Evolutionary conservation across 768 basidiomycete genomes (phyloP).

Genomic region (Trametes elegans): DNA sequence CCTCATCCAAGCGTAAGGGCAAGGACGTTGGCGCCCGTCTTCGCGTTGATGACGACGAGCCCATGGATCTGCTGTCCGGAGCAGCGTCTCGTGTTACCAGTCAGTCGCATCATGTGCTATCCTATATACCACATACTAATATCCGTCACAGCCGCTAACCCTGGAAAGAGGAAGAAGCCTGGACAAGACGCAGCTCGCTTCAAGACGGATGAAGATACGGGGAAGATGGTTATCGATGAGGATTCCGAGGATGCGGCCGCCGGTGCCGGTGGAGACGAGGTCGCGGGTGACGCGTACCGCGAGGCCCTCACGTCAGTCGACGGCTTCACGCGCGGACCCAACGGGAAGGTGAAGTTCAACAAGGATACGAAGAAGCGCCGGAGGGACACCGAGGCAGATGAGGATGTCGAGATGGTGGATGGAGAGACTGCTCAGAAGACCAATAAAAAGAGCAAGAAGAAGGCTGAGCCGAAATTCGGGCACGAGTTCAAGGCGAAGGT

Average conservation of each 20-base stretch:
- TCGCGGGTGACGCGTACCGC: slow-evolving; percentile 75
- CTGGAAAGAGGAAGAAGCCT: slow-evolving; percentile 63
- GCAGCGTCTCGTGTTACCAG: slow-evolving; percentile 69
- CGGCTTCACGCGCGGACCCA: slow-evolving; percentile 82
- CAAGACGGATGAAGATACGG: slow-evolving; percentile 82
- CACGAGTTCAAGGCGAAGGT: slow-evolving; percentile 97
- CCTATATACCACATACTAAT: background rate
- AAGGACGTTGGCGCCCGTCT: slow-evolving; percentile 58
- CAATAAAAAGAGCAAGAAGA: slow-evolving; percentile 49
- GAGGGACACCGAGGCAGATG: slow-evolving; percentile 55
- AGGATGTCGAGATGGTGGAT: slow-evolving; percentile 77
- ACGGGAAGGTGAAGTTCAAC: slow-evolving; percentile 90
- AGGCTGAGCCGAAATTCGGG: slow-evolving; percentile 62
- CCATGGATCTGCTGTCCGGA: slow-evolving; percentile 91
- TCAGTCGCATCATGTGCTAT: slow-evolving; percentile 36
- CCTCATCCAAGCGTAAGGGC: slow-evolving; percentile 35
- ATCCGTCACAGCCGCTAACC: slow-evolving; percentile 33
- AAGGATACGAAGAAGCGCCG: slow-evolving; percentile 95
- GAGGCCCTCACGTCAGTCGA: slow-evolving; percentile 84
- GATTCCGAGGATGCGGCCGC: slow-evolving; percentile 48
- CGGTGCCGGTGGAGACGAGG: slow-evolving; percentile 43
- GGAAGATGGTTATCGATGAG: slow-evolving; percentile 73
- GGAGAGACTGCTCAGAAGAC: slow-evolving; percentile 38
- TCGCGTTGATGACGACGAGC: slow-evolving; percentile 86
- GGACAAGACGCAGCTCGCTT: slow-evolving; percentile 86